Evolutionary conservation across 176 grass and related monocot species (phyloP).

Genomic region (Cenchrus americanus): DNA sequence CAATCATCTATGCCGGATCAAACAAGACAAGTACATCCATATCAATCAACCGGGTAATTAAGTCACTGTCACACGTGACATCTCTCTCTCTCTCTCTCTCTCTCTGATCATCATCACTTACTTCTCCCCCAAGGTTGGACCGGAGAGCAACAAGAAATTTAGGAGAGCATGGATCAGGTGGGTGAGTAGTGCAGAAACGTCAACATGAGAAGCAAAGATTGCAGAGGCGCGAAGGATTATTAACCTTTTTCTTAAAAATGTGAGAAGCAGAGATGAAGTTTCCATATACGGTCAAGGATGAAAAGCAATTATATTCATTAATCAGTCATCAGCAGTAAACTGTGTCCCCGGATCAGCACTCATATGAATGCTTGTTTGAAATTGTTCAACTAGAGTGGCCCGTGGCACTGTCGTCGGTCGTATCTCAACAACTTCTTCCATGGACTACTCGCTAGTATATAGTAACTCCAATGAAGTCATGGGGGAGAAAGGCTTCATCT

Average conservation of each 20-base stretch:
- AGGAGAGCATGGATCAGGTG: background rate
- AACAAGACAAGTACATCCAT: too few species aligned
- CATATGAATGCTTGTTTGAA: constrained; percentile 5
- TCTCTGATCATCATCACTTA: background rate
- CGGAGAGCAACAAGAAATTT: too few species aligned
- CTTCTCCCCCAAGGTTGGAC: too few species aligned
- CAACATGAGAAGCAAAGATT: background rate
- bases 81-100: too few species aligned
- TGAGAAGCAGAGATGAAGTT: constrained; percentile 21
- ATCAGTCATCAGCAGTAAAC: constrained; percentile 1
- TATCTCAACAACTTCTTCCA: background rate
- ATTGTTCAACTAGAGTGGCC: constrained; percentile 2
- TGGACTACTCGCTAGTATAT: background rate
- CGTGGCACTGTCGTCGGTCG: background rate
- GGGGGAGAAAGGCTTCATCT: constrained; percentile 23
- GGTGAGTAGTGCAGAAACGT: background rate
- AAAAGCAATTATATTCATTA: background rate
- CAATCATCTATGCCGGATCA: too few species aligned
- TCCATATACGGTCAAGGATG: background rate
- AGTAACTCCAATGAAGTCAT: background rate
- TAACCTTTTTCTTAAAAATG: too few species aligned
- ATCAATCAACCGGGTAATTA: too few species aligned
- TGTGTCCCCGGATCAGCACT: background rate
- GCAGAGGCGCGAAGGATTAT: too few species aligned
- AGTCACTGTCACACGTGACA: background rate